Percentiles rank a stretch among this genome's conserved stretches.
phyloP scores from a whole-genome alignment of 2,329 filamentous ascomycete species.

The Penicillium occitanis region DNA sequence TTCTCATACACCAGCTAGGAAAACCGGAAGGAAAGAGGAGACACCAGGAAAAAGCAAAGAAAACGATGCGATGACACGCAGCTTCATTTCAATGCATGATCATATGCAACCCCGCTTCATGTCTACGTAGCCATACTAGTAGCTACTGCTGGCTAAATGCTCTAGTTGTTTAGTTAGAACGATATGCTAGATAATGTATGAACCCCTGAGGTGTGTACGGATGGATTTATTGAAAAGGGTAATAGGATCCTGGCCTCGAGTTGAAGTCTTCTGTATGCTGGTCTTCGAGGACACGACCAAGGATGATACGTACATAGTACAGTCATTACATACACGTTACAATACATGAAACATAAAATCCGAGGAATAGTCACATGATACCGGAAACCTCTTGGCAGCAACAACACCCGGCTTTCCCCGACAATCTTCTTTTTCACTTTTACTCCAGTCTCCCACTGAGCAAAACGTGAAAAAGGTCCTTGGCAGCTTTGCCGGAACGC shows the following conservation, averaged over 20 bases:
- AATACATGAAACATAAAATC: background rate
- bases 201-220: background rate
- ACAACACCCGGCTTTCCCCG: background rate
- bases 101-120: background rate
- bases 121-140: background rate
- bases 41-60: background rate
- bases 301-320: background rate
- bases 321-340: background rate
- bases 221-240: background rate
- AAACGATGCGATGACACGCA: conserved; percentile 1
- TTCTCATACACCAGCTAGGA: background rate
- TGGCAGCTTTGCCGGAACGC: background rate
- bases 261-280: background rate
- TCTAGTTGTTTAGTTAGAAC: background rate
- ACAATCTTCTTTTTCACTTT: background rate
- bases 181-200: background rate
- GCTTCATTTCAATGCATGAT: conserved; percentile 3
- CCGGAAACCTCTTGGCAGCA: conserved; percentile 6
- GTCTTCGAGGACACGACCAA: background rate
- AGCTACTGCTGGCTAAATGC: background rate
- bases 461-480: background rate
- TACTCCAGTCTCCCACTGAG: background rate
- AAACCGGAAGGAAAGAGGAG: background rate
- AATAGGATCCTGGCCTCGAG: background rate
- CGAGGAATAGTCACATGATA: background rate